Evolutionary conservation across 768 basidiomycete genomes (phyloP).

Genomic region (Kwoniella newhampshirensis): DNA sequence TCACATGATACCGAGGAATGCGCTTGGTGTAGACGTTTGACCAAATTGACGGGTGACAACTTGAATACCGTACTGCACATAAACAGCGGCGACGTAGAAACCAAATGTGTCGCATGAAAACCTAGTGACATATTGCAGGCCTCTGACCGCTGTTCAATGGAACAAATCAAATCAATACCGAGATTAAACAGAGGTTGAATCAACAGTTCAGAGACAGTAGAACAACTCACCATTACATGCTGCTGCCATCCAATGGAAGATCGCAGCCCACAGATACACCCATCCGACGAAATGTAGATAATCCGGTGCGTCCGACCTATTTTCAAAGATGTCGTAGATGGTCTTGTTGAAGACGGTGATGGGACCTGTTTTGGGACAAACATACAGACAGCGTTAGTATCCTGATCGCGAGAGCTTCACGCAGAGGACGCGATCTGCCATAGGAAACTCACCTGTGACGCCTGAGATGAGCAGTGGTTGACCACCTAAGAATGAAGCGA

Average conservation of each 20-base stretch:
- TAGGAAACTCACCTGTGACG: conserved; percentile 72
- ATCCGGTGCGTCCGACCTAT: conserved; percentile 57
- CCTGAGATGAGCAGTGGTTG: conserved; percentile 91
- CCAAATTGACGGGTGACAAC: conserved; percentile 72
- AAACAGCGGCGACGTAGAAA: conserved; percentile 82
- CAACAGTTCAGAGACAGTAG: too few relatives aligned
- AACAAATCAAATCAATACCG: too few relatives aligned
- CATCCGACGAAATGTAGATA: conserved; percentile 88
- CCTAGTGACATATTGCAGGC: conserved; percentile 79
- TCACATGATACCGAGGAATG: conserved; percentile 50
- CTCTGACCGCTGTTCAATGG: conserved; percentile 58
- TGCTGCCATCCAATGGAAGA: conserved; percentile 74
- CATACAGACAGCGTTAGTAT: too few relatives aligned
- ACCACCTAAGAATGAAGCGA: conserved; percentile 81
- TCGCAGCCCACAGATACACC: conserved; percentile 89
- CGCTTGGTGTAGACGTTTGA: conserved; percentile 40
- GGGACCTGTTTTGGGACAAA: too few relatives aligned
- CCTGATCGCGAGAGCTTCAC: too few relatives aligned
- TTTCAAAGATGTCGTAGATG: conserved; percentile 69
- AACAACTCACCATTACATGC: conserved; percentile 65
- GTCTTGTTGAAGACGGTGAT: conserved; percentile 92
- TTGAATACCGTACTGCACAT: conserved; percentile 77
- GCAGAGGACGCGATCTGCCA: too few relatives aligned
- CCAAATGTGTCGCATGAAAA: conserved; percentile 92
- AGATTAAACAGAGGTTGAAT: too few relatives aligned